phyloP scores from a whole-genome alignment of 2,329 filamentous ascomycete species.

The Neonectria magnoliae region DNA sequence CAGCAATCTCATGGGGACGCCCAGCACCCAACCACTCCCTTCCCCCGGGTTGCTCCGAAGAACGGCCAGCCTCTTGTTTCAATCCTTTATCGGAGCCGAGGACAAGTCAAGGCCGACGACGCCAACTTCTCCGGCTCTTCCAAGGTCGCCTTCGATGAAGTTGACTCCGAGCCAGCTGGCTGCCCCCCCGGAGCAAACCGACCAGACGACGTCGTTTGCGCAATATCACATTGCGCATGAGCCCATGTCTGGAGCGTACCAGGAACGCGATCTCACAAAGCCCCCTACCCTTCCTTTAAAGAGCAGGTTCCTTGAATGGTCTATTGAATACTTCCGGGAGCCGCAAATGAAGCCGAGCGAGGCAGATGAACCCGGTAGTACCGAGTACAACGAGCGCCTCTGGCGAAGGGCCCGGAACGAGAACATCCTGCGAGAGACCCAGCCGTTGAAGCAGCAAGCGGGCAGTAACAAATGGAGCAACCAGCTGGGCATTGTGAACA shows the following conservation, averaged over 20 bases:
- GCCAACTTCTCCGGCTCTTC: slow-evolving; percentile 41
- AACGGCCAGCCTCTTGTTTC: slow-evolving; percentile 72
- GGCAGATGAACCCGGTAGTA: slow-evolving; percentile 93
- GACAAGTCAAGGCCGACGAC: slow-evolving; percentile 52
- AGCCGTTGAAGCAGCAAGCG: slow-evolving; percentile 90
- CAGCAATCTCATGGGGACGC: slow-evolving; percentile 51
- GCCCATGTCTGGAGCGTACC: slow-evolving; percentile 81
- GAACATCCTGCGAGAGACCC: slow-evolving; percentile 88
- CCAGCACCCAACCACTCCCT: slow-evolving; percentile 56
- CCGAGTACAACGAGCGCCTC: slow-evolving; percentile 93
- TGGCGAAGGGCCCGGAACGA: slow-evolving; percentile 96
- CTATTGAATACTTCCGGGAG: slow-evolving; percentile 96
- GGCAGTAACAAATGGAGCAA: slow-evolving; percentile 89
- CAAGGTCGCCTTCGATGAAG: slow-evolving; percentile 48
- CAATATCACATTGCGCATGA: slow-evolving; percentile 80
- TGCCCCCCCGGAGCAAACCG: slow-evolving; percentile 78
- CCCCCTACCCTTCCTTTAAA: slow-evolving; percentile 76
- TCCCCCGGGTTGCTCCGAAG: slow-evolving; percentile 69
- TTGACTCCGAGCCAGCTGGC: slow-evolving; percentile 54
- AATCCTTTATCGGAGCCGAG: slow-evolving; percentile 64
- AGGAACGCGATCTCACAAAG: slow-evolving; percentile 67
- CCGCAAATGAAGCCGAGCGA: slow-evolving; percentile 98
- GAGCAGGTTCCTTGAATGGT: slow-evolving; percentile 93
- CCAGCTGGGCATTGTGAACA: slow-evolving; percentile 84
- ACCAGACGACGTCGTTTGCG: slow-evolving; percentile 67